These are phyloP conservation scores for Tetrahymena malaccensis DNA, from an alignment of 73 alveolate genomes.

Conservation along the genomic window DNA sequence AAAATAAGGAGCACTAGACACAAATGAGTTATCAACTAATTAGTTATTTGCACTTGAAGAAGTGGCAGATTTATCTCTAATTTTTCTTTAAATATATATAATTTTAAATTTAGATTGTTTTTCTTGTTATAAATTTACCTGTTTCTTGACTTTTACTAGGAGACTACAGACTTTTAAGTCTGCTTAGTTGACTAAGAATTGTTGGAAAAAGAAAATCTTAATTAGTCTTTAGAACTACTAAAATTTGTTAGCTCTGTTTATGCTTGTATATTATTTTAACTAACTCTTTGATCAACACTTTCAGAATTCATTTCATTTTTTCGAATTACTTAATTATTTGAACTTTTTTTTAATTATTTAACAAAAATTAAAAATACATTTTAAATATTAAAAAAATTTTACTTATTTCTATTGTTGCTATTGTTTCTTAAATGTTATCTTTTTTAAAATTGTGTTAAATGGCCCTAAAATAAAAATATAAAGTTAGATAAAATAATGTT, in stretches of 20 bases:
- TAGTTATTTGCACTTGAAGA: neutral
- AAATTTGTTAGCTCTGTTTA: neutral
- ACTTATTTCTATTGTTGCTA: neutral
- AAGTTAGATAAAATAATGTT: no score
- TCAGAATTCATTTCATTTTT: neutral
- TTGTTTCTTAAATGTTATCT: neutral
- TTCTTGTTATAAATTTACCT: neutral
- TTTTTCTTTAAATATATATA: neutral
- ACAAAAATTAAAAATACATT: neutral
- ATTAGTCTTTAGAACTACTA: neutral
- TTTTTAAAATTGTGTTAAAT: neutral
- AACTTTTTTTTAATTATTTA: neutral
- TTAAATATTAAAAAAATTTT: neutral
- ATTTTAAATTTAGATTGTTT: no score
- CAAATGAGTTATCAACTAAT: neutral
- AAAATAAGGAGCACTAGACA: neutral
- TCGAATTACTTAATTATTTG: neutral
- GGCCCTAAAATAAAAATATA: neutral
- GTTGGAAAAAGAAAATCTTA: neutral
- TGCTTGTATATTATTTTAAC: neutral
- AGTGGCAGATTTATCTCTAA: neutral
- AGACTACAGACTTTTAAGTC: neutral
- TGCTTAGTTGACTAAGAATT: neutral
- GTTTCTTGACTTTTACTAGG: neutral
- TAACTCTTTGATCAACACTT: neutral